Evolutionary conservation across 371 early-diverging fungal species (phyloP).

Genomic region (Thermomucor indicae-seudaticae): DNA sequence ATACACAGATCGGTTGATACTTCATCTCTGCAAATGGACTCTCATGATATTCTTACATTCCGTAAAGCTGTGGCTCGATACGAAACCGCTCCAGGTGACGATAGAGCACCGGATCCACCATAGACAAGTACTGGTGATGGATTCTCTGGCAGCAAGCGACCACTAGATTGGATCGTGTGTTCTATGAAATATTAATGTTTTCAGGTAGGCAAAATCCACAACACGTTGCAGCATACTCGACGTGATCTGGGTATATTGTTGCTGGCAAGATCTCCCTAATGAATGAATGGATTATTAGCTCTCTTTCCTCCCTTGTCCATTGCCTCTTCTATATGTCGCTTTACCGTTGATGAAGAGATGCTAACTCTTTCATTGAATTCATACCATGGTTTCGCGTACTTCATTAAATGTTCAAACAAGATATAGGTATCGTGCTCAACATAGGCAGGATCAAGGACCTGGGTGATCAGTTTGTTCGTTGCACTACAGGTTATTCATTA

Average conservation of each 20-base stretch:
- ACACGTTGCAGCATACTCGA: background rate
- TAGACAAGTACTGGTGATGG: slow-evolving; percentile 66
- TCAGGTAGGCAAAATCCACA: background rate
- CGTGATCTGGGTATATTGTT: slow-evolving; percentile 1
- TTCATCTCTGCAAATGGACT: background rate
- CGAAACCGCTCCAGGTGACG: slow-evolving; percentile 65
- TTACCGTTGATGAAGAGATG: slow-evolving; percentile 5
- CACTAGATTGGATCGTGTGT: slow-evolving; percentile 57
- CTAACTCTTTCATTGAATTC: slow-evolving; percentile 68
- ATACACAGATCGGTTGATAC: background rate
- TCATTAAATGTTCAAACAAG: slow-evolving; percentile 83
- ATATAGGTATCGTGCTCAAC: slow-evolving; percentile 86
- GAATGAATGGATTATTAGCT: too few relatives aligned
- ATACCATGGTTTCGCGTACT: slow-evolving; percentile 77
- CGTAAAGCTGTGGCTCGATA: slow-evolving; percentile 93
- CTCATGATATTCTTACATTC: slow-evolving; percentile 64
- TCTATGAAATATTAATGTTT: slow-evolving; percentile 5
- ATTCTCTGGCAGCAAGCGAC: slow-evolving; percentile 70
- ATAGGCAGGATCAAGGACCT: slow-evolving; percentile 40
- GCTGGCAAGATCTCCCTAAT: background rate
- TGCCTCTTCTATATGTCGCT: too few relatives aligned
- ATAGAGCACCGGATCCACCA: slow-evolving; percentile 67
- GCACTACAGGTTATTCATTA: too few relatives aligned
- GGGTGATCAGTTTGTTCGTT: slow-evolving; percentile 21
- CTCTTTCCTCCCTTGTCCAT: too few relatives aligned